Base-by-base conservation (phyloP, 768 basidiomycete species). In the Kwoniella dendrophila region DNA sequence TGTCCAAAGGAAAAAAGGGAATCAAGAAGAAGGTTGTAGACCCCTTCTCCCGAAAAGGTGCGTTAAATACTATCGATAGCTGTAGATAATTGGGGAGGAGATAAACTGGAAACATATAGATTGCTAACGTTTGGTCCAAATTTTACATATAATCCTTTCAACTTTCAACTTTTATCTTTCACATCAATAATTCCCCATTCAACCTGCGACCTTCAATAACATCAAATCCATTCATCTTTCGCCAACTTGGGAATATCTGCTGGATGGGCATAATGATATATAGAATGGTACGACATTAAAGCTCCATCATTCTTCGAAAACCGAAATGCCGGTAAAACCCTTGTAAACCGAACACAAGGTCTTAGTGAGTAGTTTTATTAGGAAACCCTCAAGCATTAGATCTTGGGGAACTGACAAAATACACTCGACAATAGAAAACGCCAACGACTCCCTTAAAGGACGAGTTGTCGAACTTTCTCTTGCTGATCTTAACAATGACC, bases 11-110 rank as follows among this genome's bases (percentile, higher is more conserved):
- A 47, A 80, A 80, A 73, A 79, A 80, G 75, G 79, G 79, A 44
- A 88, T 97, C 85, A 99, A 99, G 92, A 99, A 98, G 85, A 96
- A 98, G 88, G 93, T 96, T 80, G 92, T 99, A 67, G 96, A 99
- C 86, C 93, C 96, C 68, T 96, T 99, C 89, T 88, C 95, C 70
- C 88, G 96, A 85, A 99, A 99, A 84, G 95, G 95, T 94, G 74
- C 63, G 83, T 51, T 41, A 26, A 29, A 44, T 24, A 22, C 50
- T 27, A 33, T 48, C 43, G 30, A 50, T 24, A 32, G 38, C 48
- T 32, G n/a, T 10, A 8, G 3, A 33, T 36, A 16, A 45, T 36
- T 32, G 24, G 18, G 12, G 12, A 22, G 41, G 12, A 1, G 43
- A 45, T 0, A 27, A 43, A 11, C 38, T 44, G 36, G 16, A n/a